A percentile compares a stretch with the other conserved stretches of the same genome.
Conservation (phyloP, 768 basidiomycete species). For the Lactifluus pinguis region DNA sequence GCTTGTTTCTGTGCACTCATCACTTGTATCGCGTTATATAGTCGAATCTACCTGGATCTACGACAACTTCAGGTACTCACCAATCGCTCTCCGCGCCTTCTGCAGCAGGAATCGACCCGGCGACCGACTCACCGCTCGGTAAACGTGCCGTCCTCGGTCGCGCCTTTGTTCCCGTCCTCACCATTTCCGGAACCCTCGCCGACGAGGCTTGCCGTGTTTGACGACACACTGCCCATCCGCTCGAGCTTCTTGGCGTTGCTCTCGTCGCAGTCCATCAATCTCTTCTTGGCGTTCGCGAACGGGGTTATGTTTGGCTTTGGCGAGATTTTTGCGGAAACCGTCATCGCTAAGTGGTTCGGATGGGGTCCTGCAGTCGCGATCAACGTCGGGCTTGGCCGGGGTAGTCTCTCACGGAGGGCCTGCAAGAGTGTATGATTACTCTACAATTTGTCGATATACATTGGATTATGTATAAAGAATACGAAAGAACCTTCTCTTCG, state of each 20-base stretch:
- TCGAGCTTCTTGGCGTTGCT: constrained; percentile 61
- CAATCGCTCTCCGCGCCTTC: background rate
- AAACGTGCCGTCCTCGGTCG: constrained; percentile 40
- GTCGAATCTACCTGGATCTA: background rate
- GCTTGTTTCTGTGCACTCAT: background rate
- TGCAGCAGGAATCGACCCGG: constrained; percentile 19
- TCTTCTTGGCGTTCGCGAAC: constrained; percentile 82
- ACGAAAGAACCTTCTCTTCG: background rate
- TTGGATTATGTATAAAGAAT: background rate
- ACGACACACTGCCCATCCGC: constrained; percentile 52
- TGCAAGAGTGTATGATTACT: background rate
- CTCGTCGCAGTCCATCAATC: constrained; percentile 73
- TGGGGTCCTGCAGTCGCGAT: constrained; percentile 29
- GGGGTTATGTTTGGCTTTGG: constrained; percentile 97
- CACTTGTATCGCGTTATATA: background rate
- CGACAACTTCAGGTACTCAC: background rate
- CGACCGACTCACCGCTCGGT: constrained; percentile 39
- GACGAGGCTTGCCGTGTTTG: constrained; percentile 63
- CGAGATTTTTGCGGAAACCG: constrained; percentile 81
- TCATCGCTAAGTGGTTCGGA: constrained; percentile 48
- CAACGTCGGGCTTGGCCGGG: constrained; percentile 14
- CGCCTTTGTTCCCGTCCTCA: constrained; percentile 69
- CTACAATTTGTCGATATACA: background rate
- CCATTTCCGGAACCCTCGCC: constrained; percentile 57
- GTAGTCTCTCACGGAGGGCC: background rate